Base-by-base conservation (phyloP, 805 yeast species). In the Lachancea kluyveri region DNA sequence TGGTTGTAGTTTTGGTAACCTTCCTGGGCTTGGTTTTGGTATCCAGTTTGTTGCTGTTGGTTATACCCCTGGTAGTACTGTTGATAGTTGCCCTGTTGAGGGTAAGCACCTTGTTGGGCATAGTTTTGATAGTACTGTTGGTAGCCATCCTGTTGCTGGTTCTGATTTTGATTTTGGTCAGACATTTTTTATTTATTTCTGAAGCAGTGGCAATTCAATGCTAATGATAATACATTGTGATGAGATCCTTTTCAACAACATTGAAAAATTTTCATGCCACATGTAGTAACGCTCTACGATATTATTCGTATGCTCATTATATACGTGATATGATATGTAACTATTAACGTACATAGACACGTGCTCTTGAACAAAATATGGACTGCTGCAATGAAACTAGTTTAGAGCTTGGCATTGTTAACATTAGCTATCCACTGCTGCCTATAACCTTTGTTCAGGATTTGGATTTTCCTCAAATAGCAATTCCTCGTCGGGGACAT, bases 391-490 rank as follows among this genome's bases (percentile, higher is more conserved):
- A n/a, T n/a, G n/a, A n/a, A n/a, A n/a, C n/a, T n/a, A n/a, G n/a
- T n/a, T n/a, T n/a, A n/a, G n/a, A n/a, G n/a, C n/a, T n/a, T n/a
- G n/a, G n/a, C n/a, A n/a, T n/a, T n/a, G n/a, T n/a, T n/a, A n/a
- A n/a, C n/a, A n/a, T n/a, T n/a, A n/a, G n/a, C n/a, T n/a, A 19
- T 19, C 10, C 9, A 8, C 21, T 19, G 21, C 21, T 8, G 77
- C 75, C 34, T 70, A 72, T 54, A 73, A 72, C 9, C 71, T 30
- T 40, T 65, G 65, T 8, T 70, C 70, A 22, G 62, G 63, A 40
- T 61, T 65, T 18, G 81, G 75, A 45, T 76, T 71, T 35, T 54
- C 55, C 42, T 66, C 71, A 23, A 53, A 65, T 30, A 57, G 47
- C 31, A 68, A 43, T 43, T 68, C 73, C 32, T 63, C 74, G 44